Conservation (phyloP, 257 asterid species). For the Solanum boliviense region DNA sequence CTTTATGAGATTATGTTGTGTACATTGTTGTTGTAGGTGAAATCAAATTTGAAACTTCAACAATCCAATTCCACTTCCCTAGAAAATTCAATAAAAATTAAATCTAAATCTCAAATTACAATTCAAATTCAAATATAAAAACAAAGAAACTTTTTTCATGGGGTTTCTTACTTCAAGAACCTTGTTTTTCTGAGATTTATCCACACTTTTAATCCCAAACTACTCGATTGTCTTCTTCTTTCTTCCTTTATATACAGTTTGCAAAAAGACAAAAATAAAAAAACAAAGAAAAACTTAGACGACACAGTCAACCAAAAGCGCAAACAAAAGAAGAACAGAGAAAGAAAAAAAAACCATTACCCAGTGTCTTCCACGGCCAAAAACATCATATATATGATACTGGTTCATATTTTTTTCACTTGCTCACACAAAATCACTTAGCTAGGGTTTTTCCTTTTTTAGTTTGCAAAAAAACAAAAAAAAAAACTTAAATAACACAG, state of each 20-base stretch:
- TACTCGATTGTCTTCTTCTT: slow-evolving; percentile 75
- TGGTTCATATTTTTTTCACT: slow-evolving; percentile 48
- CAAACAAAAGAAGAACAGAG: not conserved
- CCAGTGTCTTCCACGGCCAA: slow-evolving; percentile 81
- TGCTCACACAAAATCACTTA: not conserved
- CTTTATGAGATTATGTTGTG: not conserved
- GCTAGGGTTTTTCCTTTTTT: slow-evolving; percentile 4
- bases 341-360: slow-evolving; percentile 6
- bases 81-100: not conserved
- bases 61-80: not conserved
- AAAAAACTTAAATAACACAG: too few relatives aligned
- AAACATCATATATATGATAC: slow-evolving; percentile 86
- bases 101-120: not conserved
- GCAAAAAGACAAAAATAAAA: not conserved
- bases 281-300: not conserved
- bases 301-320: not conserved
- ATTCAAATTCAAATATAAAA: not conserved
- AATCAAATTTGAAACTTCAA: not conserved
- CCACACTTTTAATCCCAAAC: too few relatives aligned
- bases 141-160: not conserved
- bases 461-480: too few relatives aligned
- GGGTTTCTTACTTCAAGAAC: slow-evolving; percentile 37
- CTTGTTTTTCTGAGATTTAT: too few relatives aligned
- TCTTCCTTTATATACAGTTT: slow-evolving; percentile 94
- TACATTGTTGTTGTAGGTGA: not conserved